Evolutionary conservation across 345 rosid genomes (phyloP), one percentile per base, ranked within the genome.

Genomic region (Euphorbia pulcherrima): DNA sequence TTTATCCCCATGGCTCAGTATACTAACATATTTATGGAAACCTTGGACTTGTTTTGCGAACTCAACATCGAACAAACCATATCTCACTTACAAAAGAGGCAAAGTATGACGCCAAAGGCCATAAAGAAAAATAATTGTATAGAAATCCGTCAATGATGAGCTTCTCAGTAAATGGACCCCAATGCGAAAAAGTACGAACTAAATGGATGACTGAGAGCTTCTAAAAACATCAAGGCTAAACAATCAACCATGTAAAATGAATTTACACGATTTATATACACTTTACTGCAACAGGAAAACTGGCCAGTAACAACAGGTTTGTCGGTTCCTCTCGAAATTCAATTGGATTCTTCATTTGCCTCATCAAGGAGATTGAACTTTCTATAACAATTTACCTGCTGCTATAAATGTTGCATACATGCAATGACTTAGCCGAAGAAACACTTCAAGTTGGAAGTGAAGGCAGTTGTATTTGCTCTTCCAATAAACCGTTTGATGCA

Each of bases 381-480:
- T n/a, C n/a, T 39, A 6, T 23, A 35, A 37, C 41, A 44, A 44
- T 62, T 26, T 39, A 28, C 62, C 29, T 8, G 54, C 62, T 13
- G 33, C 14, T 5, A 47, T 28, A 27, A 37, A 10, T 30, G 29
- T 30, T 17, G 58, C 39, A 56, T 72, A 28, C 17, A n/a, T 5
- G 16, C 28, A 48, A 48, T 41, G 51, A 50, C 9, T 60, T 27
- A 21, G 59, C 8, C 8, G 26, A 54, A 44, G 60, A 66, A 52
- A 35, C 53, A 52, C 65, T 59, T 83, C 82, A 86, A 61, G 86
- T 86, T 2, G 90, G 90, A 58, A 88, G 87, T 0, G 94, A 58
- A 23, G 81, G 37, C 81, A 74, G 83, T 65, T 78, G 79, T 58
- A 73, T 71, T 74, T 85, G 82, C 48, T 89, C 88, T 60, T 79